A percentile compares a stretch with the other conserved stretches of the same genome.
Evolutionary conservation across 352 stramenopile species (phyloP).

Genomic region (Hyaloperonospora brassicae): DNA sequence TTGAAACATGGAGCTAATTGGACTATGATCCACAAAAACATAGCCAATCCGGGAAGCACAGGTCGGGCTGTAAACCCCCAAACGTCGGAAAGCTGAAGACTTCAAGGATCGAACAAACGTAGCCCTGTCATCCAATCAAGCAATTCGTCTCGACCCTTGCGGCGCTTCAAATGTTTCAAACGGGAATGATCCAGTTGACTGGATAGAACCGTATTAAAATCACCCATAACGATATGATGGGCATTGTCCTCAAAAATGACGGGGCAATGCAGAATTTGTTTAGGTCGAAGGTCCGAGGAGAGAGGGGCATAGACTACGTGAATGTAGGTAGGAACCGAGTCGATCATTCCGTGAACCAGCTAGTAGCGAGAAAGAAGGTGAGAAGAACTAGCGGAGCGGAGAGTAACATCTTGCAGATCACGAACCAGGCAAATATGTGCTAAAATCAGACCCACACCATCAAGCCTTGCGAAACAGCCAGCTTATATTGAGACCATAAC

Average conservation of each 20-base stretch:
- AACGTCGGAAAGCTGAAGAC: not conserved
- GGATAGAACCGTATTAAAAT: constrained; percentile 6
- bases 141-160: no score
- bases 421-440: constrained; percentile 1
- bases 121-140: no score
- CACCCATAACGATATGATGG: not conserved
- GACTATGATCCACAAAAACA: not conserved
- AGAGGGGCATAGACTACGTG: constrained; percentile 12
- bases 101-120: not conserved
- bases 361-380: constrained; percentile 3
- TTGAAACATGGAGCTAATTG: not conserved
- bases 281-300: not conserved
- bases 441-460: constrained; percentile 6
- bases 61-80: not conserved
- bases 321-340: constrained; percentile 4
- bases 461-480: not conserved
- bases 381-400: not conserved
- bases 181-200: no score
- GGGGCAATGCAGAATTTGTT: not conserved
- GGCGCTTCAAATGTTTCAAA: no score
- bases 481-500: constrained; percentile 15
- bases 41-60: constrained; percentile 8
- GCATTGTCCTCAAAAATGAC: constrained; percentile 1
- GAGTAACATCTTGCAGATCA: constrained; percentile 1
- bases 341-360: not conserved